Evolutionary conservation across 257 asterid species (phyloP).

Genomic region (Nicotiana tomentosiformis): DNA sequence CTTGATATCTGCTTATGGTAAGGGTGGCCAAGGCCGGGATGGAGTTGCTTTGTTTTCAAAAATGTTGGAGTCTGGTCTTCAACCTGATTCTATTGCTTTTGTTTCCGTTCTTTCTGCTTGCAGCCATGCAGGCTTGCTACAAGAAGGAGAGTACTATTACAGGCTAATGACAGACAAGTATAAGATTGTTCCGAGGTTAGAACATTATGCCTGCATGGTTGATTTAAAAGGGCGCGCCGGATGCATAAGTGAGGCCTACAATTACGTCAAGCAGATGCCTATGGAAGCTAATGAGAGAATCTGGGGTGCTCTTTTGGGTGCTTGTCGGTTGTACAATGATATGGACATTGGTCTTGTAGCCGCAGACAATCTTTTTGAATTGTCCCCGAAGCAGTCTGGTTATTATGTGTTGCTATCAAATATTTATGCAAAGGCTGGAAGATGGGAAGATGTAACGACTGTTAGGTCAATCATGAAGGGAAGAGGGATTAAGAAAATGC

Average conservation of each 20-base stretch:
- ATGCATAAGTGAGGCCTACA: slow-evolving; percentile 57
- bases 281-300: slow-evolving; percentile 63
- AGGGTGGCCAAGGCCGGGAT: slow-evolving; percentile 68
- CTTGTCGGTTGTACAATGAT: slow-evolving; percentile 70
- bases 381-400: slow-evolving; percentile 75
- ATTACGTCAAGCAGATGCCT: slow-evolving; percentile 49
- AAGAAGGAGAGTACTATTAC: slow-evolving; percentile 52
- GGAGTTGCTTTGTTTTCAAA: slow-evolving; percentile 55
- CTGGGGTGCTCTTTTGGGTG: slow-evolving; percentile 83
- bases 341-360: slow-evolving; percentile 71
- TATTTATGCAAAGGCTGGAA: slow-evolving; percentile 78
- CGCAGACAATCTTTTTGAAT: slow-evolving; percentile 66
- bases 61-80: slow-evolving; percentile 47
- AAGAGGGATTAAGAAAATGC: slow-evolving; percentile 67
- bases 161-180: slow-evolving; percentile 54
- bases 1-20: slow-evolving; percentile 76
- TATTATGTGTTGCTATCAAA: slow-evolving; percentile 76
- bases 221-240: slow-evolving; percentile 88
- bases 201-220: slow-evolving; percentile 83
- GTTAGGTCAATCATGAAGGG: slow-evolving; percentile 63
- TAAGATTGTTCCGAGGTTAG: slow-evolving; percentile 58
- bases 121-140: slow-evolving; percentile 74
- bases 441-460: slow-evolving; percentile 71
- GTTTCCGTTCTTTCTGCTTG: slow-evolving; percentile 89
- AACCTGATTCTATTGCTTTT: slow-evolving; percentile 80